Conservation (phyloP, 306 rosid species). For the Cucumis cinereus region DNA sequence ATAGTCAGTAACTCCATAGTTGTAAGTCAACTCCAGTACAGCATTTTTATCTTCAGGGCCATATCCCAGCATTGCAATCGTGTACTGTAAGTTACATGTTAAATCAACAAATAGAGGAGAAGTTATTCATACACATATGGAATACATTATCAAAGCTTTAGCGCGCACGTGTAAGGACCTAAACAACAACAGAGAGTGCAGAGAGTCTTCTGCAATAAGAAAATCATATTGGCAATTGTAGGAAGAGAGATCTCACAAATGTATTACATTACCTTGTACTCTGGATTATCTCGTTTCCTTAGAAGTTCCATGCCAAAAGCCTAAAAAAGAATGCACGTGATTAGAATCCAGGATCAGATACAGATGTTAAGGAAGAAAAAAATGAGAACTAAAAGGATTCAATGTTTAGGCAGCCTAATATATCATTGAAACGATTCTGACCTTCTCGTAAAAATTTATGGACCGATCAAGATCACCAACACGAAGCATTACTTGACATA, state of each 20-base stretch:
- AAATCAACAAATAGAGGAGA: not conserved
- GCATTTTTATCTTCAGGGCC: conserved; percentile 79
- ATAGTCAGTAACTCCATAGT: conserved; percentile 73
- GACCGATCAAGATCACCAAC: conserved; percentile 92
- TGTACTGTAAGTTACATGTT: conserved; percentile 23
- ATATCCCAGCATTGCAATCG: conserved; percentile 69
- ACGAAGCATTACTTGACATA: conserved; percentile 94
- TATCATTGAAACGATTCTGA: conserved; percentile 17
- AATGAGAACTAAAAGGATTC: not conserved
- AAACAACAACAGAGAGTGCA: not conserved
- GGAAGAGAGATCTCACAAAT: not conserved
- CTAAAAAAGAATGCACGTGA: conserved; percentile 11
- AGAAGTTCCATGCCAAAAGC: conserved; percentile 94
- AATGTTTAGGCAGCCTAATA: not conserved
- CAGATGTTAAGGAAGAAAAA: not conserved
- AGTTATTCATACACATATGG: not conserved
- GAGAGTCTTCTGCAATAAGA: not conserved
- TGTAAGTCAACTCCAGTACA: conserved; percentile 81
- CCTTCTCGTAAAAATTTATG: conserved; percentile 82
- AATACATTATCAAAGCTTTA: conserved; percentile 6
- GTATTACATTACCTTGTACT: conserved; percentile 58
- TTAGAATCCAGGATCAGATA: not conserved
- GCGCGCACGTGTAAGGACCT: not conserved
- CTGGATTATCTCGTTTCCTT: conserved; percentile 64
- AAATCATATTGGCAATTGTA: not conserved